A percentile compares a stretch with the other conserved stretches of the same genome.
phyloP scores from a whole-genome alignment of 192 early-diverging fungal species.

The Entophlyctis luteolus region DNA sequence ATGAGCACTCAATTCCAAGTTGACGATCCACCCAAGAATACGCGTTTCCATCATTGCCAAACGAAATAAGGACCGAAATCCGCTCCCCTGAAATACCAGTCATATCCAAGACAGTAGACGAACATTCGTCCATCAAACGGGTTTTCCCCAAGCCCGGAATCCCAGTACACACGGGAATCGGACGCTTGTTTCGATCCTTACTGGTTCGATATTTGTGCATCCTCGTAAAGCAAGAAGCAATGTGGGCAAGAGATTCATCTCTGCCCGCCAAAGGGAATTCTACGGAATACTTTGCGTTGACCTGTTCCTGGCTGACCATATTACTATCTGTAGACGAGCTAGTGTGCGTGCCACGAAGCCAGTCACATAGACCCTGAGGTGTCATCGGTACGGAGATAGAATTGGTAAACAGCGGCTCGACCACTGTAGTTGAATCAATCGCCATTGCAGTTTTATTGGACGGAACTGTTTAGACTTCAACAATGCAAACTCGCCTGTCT shows the following conservation, averaged over 20 bases:
- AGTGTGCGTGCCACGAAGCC: background rate
- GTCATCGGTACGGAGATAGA: too few relatives aligned
- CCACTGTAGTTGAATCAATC: too few relatives aligned
- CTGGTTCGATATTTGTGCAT: background rate
- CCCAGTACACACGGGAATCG: slow-evolving; percentile 21
- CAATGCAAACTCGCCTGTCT: background rate
- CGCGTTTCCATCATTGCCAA: slow-evolving; percentile 21
- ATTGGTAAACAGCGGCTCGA: too few relatives aligned
- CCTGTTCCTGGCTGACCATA: background rate
- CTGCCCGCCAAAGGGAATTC: slow-evolving; percentile 11
- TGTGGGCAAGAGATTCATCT: slow-evolving; percentile 16
- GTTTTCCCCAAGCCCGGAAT: slow-evolving; percentile 26
- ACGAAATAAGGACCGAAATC: slow-evolving; percentile 9
- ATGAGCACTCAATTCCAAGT: slow-evolving; percentile 26
- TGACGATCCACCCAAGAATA: background rate
- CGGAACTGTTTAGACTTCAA: too few relatives aligned
- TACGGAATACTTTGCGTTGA: background rate
- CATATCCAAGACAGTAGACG: slow-evolving; percentile 22
- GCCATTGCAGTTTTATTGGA: too few relatives aligned
- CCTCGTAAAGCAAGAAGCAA: slow-evolving; percentile 5
- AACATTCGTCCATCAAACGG: slow-evolving; percentile 21
- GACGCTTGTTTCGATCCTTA: slow-evolving; percentile 2
- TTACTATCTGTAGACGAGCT: background rate
- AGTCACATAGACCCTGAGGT: background rate
- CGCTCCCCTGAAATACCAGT: slow-evolving; percentile 7